Evolutionary conservation across 2,329 filamentous ascomycete species (phyloP), one percentile per base, ranked within the genome.

Genomic region (Aspergillus jensenii): DNA sequence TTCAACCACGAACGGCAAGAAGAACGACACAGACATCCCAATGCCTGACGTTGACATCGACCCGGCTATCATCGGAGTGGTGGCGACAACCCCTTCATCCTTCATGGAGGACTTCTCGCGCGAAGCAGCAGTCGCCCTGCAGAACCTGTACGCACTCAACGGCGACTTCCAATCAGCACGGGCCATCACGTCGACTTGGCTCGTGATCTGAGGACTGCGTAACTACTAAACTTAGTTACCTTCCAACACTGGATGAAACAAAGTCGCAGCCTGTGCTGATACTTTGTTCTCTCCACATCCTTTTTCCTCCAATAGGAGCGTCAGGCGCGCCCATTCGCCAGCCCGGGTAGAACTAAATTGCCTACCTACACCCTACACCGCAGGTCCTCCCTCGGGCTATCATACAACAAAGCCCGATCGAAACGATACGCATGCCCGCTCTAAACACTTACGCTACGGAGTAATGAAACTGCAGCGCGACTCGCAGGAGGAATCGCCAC

Each of bases 51-150:
- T 35, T n/a, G 45, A 49, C 21, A 54, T 58, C 43, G 59, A 58
- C 19, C 35, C 50, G n/a, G 55, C 55, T n/a, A 43, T 46, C 15
- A 43, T 58, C 23, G 23, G 59, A 39, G 23, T 47, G n/a, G 52
- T 33, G 52, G 53, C 21, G 8, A 63, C 47, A 45, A 31, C 27
- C 9, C 31, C 25, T 12, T 15, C 5, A 8, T 39, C 55, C 8
- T 65, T 73, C 56, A 69, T 75, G 14, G 85, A 88, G 66, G 84
- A 90, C 64, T 84, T 90, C 64, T 82, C 83, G 7, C 76, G 80
- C 7, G 90, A 93, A 71, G 88, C 90, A 15, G 90, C 90, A n/a
- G 87, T 87, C 74, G 89, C 90, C 31, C 74, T 93, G 63, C 85
- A 90, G 73, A 83, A 79, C 31, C 84, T 91, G 50, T 88, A 88